Evolutionary conservation across 2,329 filamentous ascomycete genomes (phyloP).

Genomic region (Trichoderma asperellum): DNA sequence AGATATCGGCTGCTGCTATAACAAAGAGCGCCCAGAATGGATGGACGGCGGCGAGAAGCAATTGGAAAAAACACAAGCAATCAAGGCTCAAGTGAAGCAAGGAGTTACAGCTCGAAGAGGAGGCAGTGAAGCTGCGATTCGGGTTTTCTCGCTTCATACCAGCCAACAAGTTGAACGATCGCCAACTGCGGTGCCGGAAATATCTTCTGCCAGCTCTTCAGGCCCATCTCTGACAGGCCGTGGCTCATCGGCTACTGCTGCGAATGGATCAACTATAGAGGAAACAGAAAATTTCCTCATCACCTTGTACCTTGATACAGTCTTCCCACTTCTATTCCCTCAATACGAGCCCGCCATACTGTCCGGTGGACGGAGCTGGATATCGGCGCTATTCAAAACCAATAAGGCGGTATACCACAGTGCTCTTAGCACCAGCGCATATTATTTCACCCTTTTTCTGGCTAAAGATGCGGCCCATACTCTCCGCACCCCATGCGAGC

Average conservation of each 20-base stretch:
- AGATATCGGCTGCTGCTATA: conserved; percentile 54
- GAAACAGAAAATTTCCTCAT: conserved; percentile 7
- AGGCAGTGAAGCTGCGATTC: conserved; percentile 36
- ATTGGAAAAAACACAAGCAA: conserved; percentile 33
- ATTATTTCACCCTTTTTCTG: conserved; percentile 50
- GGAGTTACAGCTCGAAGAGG: conserved; percentile 39
- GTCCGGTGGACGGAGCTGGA: conserved; percentile 56
- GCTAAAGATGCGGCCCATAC: conserved; percentile 30
- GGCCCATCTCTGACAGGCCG: background rate
- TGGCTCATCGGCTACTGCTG: background rate
- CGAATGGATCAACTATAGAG: background rate
- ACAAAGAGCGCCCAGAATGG: conserved; percentile 51
- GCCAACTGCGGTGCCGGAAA: background rate
- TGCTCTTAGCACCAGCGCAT: conserved; percentile 53
- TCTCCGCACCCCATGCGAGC: background rate
- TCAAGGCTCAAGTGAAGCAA: conserved; percentile 36
- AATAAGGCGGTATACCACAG: conserved; percentile 56
- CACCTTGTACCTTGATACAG: conserved; percentile 39
- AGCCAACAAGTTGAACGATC: background rate
- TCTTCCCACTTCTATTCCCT: conserved; percentile 58
- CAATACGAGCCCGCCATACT: conserved; percentile 56
- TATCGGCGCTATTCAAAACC: conserved; percentile 53
- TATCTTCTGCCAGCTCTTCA: background rate
- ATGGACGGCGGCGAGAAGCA: conserved; percentile 47
- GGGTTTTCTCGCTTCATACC: conserved; percentile 3